These are phyloP conservation scores for Alternaria panax DNA, from an alignment of 2,329 filamentous ascomycete species.

Conservation along the genomic window DNA sequence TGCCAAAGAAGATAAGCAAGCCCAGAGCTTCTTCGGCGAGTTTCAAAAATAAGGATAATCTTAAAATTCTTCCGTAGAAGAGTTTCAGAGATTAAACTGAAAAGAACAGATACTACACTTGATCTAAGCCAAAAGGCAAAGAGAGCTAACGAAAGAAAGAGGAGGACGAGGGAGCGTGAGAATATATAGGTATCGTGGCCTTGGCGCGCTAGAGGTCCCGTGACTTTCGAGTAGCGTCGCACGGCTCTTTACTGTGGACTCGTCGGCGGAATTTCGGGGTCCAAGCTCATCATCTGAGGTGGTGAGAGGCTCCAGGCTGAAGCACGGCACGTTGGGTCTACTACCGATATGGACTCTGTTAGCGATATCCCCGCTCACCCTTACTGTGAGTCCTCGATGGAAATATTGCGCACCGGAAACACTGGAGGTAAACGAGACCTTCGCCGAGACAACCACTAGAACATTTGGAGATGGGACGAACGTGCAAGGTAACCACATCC, in stretches of 20 bases:
- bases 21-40: constrained; percentile 19
- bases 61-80: constrained; percentile 14
- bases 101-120: constrained; percentile 14
- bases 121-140: constrained; percentile 16
- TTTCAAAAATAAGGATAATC: constrained; percentile 32
- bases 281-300: background rate
- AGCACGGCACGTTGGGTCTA: background rate
- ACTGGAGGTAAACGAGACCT: too few species aligned
- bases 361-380: background rate
- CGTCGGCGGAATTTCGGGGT: background rate
- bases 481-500: background rate
- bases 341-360: background rate
- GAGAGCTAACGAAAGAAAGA: background rate
- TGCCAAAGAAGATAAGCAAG: constrained; percentile 28
- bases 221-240: background rate
- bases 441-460: background rate
- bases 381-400: background rate
- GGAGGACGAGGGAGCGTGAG: background rate
- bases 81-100: constrained; percentile 20
- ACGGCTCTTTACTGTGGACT: background rate
- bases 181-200: background rate
- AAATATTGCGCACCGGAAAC: background rate
- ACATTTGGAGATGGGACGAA: background rate
- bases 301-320: background rate
- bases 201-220: background rate